phyloP scores from a whole-genome alignment of 2,329 filamentous ascomycete species.

The Hymenoscyphus salicellus region DNA sequence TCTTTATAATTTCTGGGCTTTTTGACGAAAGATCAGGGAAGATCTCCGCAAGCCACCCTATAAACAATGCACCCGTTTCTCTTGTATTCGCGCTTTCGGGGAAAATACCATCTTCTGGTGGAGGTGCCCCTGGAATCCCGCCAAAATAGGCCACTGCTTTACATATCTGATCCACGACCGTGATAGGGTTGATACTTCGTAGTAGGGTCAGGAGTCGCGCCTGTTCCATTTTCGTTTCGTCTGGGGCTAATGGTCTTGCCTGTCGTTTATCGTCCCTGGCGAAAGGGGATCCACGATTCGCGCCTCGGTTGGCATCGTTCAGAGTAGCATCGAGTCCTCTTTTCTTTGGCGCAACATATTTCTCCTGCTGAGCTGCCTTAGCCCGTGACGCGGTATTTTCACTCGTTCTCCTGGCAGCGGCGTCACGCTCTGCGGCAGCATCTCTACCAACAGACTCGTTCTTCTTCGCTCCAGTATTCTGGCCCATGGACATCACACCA shows the following conservation, averaged over 20 bases:
- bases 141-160: constrained; percentile 63
- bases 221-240: constrained; percentile 58
- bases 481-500: constrained; percentile 59
- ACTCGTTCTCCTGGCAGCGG: constrained; percentile 58
- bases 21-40: constrained; percentile 45
- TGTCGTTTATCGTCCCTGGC: constrained; percentile 29
- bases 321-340: constrained; percentile 29
- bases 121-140: constrained; percentile 53
- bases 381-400: constrained; percentile 59
- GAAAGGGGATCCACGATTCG: constrained; percentile 30
- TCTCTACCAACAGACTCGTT: constrained; percentile 34
- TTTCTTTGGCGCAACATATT: constrained; percentile 48
- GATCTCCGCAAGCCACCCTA: constrained; percentile 62
- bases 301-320: constrained; percentile 19
- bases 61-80: constrained; percentile 55
- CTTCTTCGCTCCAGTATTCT: constrained; percentile 40
- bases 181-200: constrained; percentile 51
- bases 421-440: constrained; percentile 54
- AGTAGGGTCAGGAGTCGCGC: constrained; percentile 57
- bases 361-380: constrained; percentile 51
- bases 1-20: constrained; percentile 11
- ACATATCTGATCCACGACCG: constrained; percentile 61
- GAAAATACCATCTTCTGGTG: constrained; percentile 50
- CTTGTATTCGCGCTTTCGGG: constrained; percentile 56
- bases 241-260: constrained; percentile 40